Evolutionary conservation across 179 eudicot genomes (phyloP), one percentile per base, ranked within the genome.

Genomic region (Silene coronaria): DNA sequence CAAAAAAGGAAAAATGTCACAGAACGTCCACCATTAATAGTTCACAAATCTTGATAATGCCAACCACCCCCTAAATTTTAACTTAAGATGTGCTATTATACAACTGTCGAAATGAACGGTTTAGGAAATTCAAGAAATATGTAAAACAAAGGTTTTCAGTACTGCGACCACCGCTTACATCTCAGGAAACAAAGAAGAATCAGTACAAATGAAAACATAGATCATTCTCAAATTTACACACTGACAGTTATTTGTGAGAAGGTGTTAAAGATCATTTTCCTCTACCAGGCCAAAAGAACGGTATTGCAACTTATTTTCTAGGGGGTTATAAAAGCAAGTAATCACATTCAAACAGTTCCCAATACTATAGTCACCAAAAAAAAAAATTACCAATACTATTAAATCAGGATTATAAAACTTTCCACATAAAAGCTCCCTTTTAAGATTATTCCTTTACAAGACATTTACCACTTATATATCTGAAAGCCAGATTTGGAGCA

Each of bases 1-100:
- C 17, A 62, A 11, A 80, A 76, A 79, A 75, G 48, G 84, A 81
- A 61, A 42, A 74, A 74, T 27, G 13, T 55, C 60, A 36, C 61
- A 71, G 55, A 79, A 19, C 4, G 30, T 19, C 19, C 72, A 38
- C 2, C 55, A 38, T 1, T 24, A 17, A 53, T 38, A 61, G 10
- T 58, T 9, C 63, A 48, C 28, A 21, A 26, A 24, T 67, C 24
- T 61, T 61, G 21, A 38, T 62, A 42, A 63, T 2, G 61, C 55
- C 21, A 64, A 30, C 21, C 1, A 64, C 22, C 58, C n/a, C n/a
- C 4, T 30, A 64, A 28, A 60, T 9, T 60, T 57, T 21, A 6
- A 60, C 27, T 24, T 60, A 0, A 53, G 58, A 53, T 53, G 48
- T 42, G 19, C 21, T 53, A 53, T 16, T 53, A 53, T 53, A 10